phyloP scores from a whole-genome alignment of 495 filamentous ascomycete species.

The Pseudoneurospora amorphoporcata region DNA sequence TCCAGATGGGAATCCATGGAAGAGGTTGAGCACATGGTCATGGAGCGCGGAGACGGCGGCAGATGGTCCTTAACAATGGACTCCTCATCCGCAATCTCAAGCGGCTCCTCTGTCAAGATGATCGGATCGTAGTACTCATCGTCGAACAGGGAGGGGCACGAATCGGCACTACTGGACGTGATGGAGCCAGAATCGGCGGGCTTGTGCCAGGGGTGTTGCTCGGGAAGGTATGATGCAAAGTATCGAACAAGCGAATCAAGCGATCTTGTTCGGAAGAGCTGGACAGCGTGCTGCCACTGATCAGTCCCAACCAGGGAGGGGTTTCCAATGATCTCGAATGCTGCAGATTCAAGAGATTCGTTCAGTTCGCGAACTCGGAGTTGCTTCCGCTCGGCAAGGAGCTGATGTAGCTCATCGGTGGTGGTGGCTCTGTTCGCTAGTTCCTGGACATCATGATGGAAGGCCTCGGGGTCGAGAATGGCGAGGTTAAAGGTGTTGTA shows the following conservation, averaged over 20 bases:
- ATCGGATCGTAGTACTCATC: constrained; percentile 24
- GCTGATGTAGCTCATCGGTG: constrained; percentile 34
- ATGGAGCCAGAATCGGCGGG: constrained; percentile 10
- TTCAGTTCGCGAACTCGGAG: constrained; percentile 37
- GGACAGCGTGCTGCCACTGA: constrained; percentile 40
- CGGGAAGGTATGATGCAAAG: constrained; percentile 40
- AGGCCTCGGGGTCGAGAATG: constrained; percentile 31
- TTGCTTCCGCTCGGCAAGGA: constrained; percentile 36
- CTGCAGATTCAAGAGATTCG: constrained; percentile 35
- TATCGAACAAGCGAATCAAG: constrained; percentile 42
- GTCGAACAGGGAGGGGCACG: constrained; percentile 24
- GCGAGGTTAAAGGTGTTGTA: constrained; percentile 29
- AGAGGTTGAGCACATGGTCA: constrained; percentile 37
- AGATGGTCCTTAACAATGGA: constrained; percentile 18
- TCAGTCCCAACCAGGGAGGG: constrained; percentile 38
- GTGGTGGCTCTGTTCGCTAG: constrained; percentile 32
- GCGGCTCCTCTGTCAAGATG: constrained; percentile 35
- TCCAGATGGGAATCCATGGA: constrained; percentile 24
- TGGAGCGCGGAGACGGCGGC: constrained; percentile 37
- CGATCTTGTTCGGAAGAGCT: constrained; percentile 42
- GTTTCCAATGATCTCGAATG: constrained; percentile 43
- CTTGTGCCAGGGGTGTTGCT: constrained; percentile 29
- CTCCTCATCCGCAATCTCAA: constrained; percentile 15
- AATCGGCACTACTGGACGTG: constrained; percentile 17
- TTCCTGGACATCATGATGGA: constrained; percentile 35